Evolutionary conservation across 129 eudicot species (phyloP).

Genomic region (Tagetes erecta): DNA sequence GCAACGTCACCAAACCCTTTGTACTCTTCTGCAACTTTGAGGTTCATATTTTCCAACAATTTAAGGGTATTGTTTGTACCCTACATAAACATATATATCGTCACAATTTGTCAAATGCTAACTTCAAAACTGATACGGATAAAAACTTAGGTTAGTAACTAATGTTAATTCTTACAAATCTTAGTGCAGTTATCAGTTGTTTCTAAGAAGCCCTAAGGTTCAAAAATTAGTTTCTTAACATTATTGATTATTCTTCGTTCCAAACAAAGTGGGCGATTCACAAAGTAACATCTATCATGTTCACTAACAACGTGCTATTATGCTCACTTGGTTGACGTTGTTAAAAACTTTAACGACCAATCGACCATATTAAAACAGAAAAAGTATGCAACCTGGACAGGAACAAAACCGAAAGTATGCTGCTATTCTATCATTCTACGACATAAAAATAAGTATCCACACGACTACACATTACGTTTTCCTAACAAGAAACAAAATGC

Average conservation of each 20-base stretch:
- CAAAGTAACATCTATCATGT: not conserved
- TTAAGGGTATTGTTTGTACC: constrained; percentile 77
- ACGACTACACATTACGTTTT: not conserved
- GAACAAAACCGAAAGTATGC: not conserved
- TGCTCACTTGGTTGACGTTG: not conserved
- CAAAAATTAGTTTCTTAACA: not conserved
- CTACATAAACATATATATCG: constrained; percentile 38
- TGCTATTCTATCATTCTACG: not conserved
- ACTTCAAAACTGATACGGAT: not conserved
- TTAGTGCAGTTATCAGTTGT: not conserved
- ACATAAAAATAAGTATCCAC: not conserved
- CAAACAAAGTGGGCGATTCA: not conserved
- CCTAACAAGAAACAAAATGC: not conserved
- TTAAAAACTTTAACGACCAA: not conserved
- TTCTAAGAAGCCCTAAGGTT: not conserved
- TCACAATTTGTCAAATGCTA: constrained; percentile 12
- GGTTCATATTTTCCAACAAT: constrained; percentile 86
- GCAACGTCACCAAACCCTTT: constrained; percentile 90
- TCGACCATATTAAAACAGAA: not conserved
- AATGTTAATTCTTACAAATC: not conserved
- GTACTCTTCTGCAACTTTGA: constrained; percentile 85
- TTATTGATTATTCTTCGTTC: not conserved
- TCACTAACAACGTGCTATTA: not conserved
- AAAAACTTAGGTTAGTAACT: not conserved
- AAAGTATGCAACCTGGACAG: not conserved